Percentiles rank a stretch among this genome's conserved stretches.
Evolutionary conservation across 2,329 filamentous ascomycete species (phyloP).

Genomic region (Cladosporium sp.): DNA sequence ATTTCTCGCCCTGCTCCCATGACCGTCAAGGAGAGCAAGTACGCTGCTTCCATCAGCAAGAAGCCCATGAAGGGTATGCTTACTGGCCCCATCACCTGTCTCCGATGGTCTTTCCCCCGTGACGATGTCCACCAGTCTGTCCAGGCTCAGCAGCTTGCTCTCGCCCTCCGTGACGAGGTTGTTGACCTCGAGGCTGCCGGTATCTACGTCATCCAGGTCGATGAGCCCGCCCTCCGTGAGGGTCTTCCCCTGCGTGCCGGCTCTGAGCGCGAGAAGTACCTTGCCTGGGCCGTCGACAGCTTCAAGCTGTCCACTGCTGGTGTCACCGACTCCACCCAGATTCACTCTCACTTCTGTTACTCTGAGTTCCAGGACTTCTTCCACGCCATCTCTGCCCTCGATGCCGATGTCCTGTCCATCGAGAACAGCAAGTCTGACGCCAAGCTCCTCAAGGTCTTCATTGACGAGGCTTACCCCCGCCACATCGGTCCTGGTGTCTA

Average conservation of each 20-base stretch:
- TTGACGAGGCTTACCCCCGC: slow-evolving; percentile 93
- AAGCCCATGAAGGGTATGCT: slow-evolving; percentile 99
- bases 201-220: slow-evolving; percentile 97
- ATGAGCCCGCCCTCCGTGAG: slow-evolving; percentile 98
- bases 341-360: slow-evolving; percentile 99
- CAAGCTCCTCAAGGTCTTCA: slow-evolving; percentile 98
- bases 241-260: slow-evolving; percentile 94
- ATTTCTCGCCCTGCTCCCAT: slow-evolving; percentile 95
- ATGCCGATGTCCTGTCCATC: slow-evolving; percentile 96
- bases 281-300: slow-evolving; percentile 94
- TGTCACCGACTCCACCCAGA: slow-evolving; percentile 93
- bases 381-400: slow-evolving; percentile 96
- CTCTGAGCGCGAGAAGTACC: slow-evolving; percentile 93
- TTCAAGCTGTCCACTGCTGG: slow-evolving; percentile 95
- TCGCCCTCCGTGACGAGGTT: slow-evolving; percentile 97
- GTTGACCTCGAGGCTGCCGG: slow-evolving; percentile 96
- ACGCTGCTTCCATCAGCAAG: slow-evolving; percentile 89
- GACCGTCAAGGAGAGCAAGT: slow-evolving; percentile 99
- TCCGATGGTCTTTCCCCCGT: slow-evolving; percentile 99
- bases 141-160: slow-evolving; percentile 96
- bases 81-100: slow-evolving; percentile 96
- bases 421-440: slow-evolving; percentile 99
- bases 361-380: slow-evolving; percentile 99
- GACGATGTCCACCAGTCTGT: slow-evolving; percentile 99
- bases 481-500: slow-evolving; percentile 99